These are phyloP conservation scores for Phialophora expanda DNA, from an alignment of 2,329 filamentous ascomycete species.

Conservation along the genomic window DNA sequence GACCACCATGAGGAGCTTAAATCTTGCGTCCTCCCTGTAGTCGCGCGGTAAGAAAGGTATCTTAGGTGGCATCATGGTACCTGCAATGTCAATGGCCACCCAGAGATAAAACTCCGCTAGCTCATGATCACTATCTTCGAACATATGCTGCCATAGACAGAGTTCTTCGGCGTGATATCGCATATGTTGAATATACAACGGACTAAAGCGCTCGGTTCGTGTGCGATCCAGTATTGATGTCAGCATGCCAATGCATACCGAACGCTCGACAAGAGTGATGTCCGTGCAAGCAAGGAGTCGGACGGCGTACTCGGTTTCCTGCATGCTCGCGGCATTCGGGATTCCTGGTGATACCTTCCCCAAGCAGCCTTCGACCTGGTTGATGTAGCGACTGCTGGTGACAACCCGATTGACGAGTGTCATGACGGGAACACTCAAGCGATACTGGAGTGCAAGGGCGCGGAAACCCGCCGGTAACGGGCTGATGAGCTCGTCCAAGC, in stretches of 20 bases:
- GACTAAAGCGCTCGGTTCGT: slow-evolving; percentile 16
- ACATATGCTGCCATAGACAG: background rate
- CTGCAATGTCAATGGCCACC: slow-evolving; percentile 13
- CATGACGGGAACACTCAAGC: slow-evolving; percentile 20
- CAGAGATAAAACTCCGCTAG: slow-evolving; percentile 19
- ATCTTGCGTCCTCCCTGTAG: background rate
- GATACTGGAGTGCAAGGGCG: slow-evolving; percentile 11
- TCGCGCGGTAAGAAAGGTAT: slow-evolving; percentile 1
- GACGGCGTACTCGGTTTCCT: slow-evolving; percentile 16
- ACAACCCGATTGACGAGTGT: slow-evolving; percentile 14
- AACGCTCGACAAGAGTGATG: slow-evolving; percentile 14
- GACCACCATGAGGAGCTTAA: slow-evolving; percentile 4
- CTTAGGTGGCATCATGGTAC: slow-evolving; percentile 6
- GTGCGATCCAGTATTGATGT: slow-evolving; percentile 9
- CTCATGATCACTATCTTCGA: slow-evolving; percentile 11
- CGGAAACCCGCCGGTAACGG: slow-evolving; percentile 11
- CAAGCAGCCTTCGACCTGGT: background rate
- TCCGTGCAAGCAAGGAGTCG: slow-evolving; percentile 7
- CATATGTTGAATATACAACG: slow-evolving; percentile 15
- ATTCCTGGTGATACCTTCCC: background rate
- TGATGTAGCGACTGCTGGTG: background rate
- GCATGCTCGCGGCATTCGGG: slow-evolving; percentile 17
- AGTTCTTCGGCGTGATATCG: slow-evolving; percentile 16
- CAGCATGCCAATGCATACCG: slow-evolving; percentile 19
- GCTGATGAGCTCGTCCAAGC: slow-evolving; percentile 11